Percentiles rank a stretch among this genome's conserved stretches.
phyloP scores from a whole-genome alignment of 352 stramenopile genomes.

The Globisporangium echinulatum region DNA sequence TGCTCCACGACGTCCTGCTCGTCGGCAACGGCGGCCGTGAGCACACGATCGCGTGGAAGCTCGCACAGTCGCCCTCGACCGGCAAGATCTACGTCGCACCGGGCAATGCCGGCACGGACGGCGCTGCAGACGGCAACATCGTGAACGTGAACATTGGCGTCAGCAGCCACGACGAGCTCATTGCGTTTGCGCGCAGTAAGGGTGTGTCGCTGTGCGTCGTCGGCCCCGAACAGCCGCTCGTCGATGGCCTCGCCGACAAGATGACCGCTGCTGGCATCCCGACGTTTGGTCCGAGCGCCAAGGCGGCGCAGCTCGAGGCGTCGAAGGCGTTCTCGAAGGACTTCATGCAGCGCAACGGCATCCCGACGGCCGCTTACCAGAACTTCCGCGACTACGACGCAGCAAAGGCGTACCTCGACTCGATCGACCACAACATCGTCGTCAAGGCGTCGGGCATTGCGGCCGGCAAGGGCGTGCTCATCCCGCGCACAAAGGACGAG shows the following conservation, averaged over 20 bases:
- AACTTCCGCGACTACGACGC: slow-evolving; percentile 94
- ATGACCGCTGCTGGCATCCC: slow-evolving; percentile 89
- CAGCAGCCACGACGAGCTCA: slow-evolving; percentile 53
- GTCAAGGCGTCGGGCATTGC: slow-evolving; percentile 99
- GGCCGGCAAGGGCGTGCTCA: slow-evolving; percentile 98
- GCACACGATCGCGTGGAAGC: slow-evolving; percentile 93
- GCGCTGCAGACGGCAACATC: slow-evolving; percentile 32
- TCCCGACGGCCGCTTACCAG: slow-evolving; percentile 96
- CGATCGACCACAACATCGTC: slow-evolving; percentile 93
- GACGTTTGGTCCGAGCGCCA: slow-evolving; percentile 94
- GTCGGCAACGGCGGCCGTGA: slow-evolving; percentile 91
- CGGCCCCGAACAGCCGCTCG: slow-evolving; percentile 95
- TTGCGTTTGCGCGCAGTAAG: slow-evolving; percentile 82
- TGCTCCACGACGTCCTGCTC: slow-evolving; percentile 87
- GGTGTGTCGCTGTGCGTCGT: slow-evolving; percentile 95
- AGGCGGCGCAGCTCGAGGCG: slow-evolving; percentile 95
- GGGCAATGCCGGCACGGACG: slow-evolving; percentile 86
- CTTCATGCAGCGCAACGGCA: slow-evolving; percentile 96
- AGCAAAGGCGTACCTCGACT: slow-evolving; percentile 90
- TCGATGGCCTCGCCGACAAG: slow-evolving; percentile 95
- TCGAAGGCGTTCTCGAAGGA: slow-evolving; percentile 99
- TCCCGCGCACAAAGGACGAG: slow-evolving; percentile 92
- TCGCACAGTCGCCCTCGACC: slow-evolving; percentile 75
- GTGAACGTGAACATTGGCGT: slow-evolving; percentile 74
- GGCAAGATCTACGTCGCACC: slow-evolving; percentile 86